Base-by-base conservation (phyloP, 148 eudicot species). In the Rhododendron griersonianum region DNA sequence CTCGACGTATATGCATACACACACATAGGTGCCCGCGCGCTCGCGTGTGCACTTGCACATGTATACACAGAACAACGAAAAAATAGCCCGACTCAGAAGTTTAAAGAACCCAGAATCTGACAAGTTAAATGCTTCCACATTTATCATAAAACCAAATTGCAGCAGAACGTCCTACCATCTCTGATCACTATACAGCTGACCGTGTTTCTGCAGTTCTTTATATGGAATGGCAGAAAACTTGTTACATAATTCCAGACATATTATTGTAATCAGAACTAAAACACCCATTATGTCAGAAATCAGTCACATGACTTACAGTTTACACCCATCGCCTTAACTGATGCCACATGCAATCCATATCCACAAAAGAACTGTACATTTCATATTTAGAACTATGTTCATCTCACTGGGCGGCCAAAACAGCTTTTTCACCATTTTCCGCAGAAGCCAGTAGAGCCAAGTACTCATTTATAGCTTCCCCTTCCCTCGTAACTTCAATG, bases 401-500 rank as follows among this genome's bases (percentile, higher is more conserved):
- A 35, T 37, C 73, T 84, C 81, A 84, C 13, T 76, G 81, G 15
- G 84, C 74, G 48, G 88, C 37, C 25, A 82, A 80, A 71, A 21
- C 76, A 71, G 30, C 41, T 14, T 76, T 87, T 86, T 86, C 86
- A 41, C 15, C 73, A 14, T 84, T 84, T 81, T 83, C 50, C 1
- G 93, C 81, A 39, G 93, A 90, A 83, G 90, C 90, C 35, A 94
- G 88, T 78, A 93, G 74, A 63, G 95, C 94, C 86, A 96, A 84
- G 86, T 96, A 96, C 90, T 95, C 99, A 13, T 85, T 87, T 45
- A 96, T 89, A 74, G 99, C 99, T 88, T 95, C 99, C 53, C 93
- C 98, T 94, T 96, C 99, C 91, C 87, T 92, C 2, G 94, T 92
- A 53, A 96, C 92, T 87, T 96, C 98, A n/a, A 95, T 93, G 80